phyloP scores from a whole-genome alignment of 148 eudicot species.

The Rhododendron simsii region DNA sequence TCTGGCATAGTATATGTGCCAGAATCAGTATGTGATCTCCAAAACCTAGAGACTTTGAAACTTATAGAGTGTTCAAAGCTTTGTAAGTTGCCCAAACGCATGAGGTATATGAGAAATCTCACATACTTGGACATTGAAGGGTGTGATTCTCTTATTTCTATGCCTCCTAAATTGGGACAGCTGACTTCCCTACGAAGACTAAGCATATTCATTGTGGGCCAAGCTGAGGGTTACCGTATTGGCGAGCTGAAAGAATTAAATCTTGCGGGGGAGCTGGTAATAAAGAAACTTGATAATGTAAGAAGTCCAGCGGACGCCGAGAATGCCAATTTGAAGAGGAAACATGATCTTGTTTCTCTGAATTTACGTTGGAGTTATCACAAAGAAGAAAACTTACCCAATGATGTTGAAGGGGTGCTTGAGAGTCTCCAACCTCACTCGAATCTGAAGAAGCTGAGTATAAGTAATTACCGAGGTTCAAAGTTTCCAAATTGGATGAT shows the following conservation, averaged over 20 bases:
- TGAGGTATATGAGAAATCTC: neutral
- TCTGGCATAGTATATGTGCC: neutral
- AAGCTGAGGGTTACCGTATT: neutral
- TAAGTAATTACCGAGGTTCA: neutral
- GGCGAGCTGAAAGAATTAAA: slow-evolving; percentile 6
- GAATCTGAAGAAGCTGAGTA: neutral
- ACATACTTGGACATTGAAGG: neutral
- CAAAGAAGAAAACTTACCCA: neutral
- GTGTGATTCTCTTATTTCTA: neutral
- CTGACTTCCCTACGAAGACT: no score
- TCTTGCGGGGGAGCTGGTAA: neutral
- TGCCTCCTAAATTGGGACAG: no score
- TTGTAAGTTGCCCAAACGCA: neutral
- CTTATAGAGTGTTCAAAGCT: rapidly evolving
- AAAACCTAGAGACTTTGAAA: neutral
- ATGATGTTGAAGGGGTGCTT: neutral
- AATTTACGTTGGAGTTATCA: neutral
- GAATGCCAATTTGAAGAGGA: neutral
- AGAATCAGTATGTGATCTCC: neutral
- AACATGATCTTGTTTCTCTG: neutral
- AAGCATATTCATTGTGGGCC: neutral
- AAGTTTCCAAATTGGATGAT: neutral
- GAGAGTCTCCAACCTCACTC: neutral
- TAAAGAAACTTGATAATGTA: neutral
- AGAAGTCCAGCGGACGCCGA: neutral